A percentile compares a stretch with the other conserved stretches of the same genome.
These are phyloP conservation scores for Penicillium paradoxum DNA, from an alignment of 495 filamentous ascomycete genomes.

Conservation along the genomic window DNA sequence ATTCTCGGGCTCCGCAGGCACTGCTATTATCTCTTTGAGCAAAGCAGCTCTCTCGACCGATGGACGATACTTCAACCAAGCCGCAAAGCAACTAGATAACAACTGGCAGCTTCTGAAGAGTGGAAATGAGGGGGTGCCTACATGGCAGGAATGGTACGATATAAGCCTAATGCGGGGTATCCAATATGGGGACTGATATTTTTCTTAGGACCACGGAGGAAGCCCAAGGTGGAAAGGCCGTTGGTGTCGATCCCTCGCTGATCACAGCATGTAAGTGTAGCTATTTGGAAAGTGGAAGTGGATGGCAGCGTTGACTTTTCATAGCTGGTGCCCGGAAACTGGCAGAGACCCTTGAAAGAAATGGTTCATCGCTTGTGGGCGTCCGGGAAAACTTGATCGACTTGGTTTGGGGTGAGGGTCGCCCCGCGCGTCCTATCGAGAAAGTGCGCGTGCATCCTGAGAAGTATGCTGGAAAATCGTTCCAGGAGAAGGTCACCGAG, in stretches of 20 bases:
- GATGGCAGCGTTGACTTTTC: constrained; percentile 12
- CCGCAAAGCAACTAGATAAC: constrained; percentile 80
- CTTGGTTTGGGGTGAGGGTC: constrained; percentile 70
- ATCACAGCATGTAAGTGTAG: constrained; percentile 63
- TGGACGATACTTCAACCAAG: constrained; percentile 98
- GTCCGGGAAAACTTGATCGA: constrained; percentile 83
- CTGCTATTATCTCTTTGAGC: constrained; percentile 77
- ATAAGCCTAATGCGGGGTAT: not conserved
- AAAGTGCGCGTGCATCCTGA: constrained; percentile 62
- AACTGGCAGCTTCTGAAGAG: constrained; percentile 94
- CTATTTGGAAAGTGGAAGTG: not conserved
- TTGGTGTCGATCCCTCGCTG: constrained; percentile 88
- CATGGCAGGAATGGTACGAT: constrained; percentile 91
- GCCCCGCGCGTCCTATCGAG: constrained; percentile 72
- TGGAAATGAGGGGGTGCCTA: constrained; percentile 87
- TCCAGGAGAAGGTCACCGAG: constrained; percentile 77
- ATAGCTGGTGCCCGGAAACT: constrained; percentile 77
- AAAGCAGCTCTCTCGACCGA: constrained; percentile 93
- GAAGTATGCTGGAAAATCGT: constrained; percentile 78
- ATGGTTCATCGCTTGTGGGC: constrained; percentile 67
- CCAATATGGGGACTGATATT: constrained; percentile 18
- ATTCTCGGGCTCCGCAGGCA: constrained; percentile 93
- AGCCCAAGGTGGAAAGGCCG: constrained; percentile 74
- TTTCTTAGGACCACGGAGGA: constrained; percentile 65
- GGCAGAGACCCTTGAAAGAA: constrained; percentile 78